Percentiles rank a stretch among this genome's conserved stretches.
These are phyloP conservation scores for Annulohypoxylon truncatum DNA, from an alignment of 2,329 filamentous ascomycete genomes.

Conservation along the genomic window DNA sequence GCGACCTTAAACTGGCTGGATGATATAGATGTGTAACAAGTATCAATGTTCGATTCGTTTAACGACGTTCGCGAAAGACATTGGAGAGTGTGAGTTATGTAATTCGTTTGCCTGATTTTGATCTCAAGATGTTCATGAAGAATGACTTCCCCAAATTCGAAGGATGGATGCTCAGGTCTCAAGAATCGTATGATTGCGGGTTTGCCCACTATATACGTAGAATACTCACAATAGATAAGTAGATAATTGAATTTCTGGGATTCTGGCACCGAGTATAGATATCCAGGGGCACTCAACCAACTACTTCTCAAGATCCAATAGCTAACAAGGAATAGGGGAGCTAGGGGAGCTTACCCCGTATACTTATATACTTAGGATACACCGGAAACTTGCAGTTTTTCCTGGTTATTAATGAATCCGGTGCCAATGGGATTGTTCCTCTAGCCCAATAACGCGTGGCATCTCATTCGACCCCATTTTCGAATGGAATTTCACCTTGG, in stretches of 20 bases:
- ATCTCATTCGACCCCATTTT: slow-evolving; percentile 6
- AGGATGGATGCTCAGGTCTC: neutral
- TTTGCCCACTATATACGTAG: slow-evolving; percentile 2
- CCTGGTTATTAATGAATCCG: slow-evolving; percentile 21
- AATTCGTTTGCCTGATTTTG: neutral
- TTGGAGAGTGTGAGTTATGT: neutral
- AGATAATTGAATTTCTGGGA: neutral
- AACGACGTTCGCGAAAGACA: neutral
- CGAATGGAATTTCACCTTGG: slow-evolving; percentile 24
- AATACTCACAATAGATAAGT: neutral
- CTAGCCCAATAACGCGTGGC: slow-evolving; percentile 24
- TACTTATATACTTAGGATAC: slow-evolving; percentile 18
- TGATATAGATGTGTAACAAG: neutral
- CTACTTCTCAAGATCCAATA: neutral
- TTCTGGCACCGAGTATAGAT: neutral
- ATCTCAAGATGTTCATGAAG: neutral
- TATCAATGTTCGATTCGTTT: neutral
- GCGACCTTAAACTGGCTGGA: neutral
- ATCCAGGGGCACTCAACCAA: neutral
- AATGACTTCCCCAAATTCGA: slow-evolving; percentile 8
- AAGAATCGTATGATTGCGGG: slow-evolving; percentile 32
- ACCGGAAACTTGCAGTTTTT: slow-evolving; percentile 5
- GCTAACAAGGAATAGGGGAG: neutral
- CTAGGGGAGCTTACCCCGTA: neutral
- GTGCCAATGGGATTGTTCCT: slow-evolving; percentile 32